Conservation (phyloP, 805 yeast species). For the Hermanozyma aechmeae region DNA sequence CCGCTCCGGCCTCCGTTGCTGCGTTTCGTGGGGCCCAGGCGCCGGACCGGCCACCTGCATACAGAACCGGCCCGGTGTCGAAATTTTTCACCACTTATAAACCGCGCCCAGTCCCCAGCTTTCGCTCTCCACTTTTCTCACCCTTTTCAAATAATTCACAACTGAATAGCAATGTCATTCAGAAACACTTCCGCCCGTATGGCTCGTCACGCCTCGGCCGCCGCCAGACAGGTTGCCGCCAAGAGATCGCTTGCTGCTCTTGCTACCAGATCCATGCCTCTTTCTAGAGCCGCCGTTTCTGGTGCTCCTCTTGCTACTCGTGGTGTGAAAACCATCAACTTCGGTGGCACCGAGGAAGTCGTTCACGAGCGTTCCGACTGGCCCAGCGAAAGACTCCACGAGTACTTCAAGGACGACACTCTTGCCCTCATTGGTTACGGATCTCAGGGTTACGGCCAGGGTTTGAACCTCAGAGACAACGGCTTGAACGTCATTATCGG, state of each 20-base stretch:
- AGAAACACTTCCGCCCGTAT: slow-evolving; percentile 35
- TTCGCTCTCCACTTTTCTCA: slow-evolving; percentile 2
- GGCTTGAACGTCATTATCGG: slow-evolving; percentile 97
- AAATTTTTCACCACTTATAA: slow-evolving; percentile 3
- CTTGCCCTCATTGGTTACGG: slow-evolving; percentile 98
- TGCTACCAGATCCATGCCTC: slow-evolving; percentile 36
- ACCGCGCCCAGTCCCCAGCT: slow-evolving; percentile 1
- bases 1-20: not conserved
- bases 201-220: slow-evolving; percentile 38
- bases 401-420: slow-evolving; percentile 97
- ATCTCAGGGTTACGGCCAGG: slow-evolving; percentile 99
- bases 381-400: slow-evolving; percentile 94
- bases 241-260: slow-evolving; percentile 61
- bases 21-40: not conserved
- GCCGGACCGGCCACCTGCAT: slow-evolving; percentile 3
- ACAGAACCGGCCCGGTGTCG: slow-evolving; percentile 1
- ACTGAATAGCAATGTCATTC: slow-evolving; percentile 25
- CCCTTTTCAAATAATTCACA: not conserved
- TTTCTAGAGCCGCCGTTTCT: slow-evolving; percentile 21
- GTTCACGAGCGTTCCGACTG: slow-evolving; percentile 99
- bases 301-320: slow-evolving; percentile 52
- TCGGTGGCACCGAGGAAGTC: slow-evolving; percentile 89
- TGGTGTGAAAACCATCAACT: slow-evolving; percentile 94
- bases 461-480: slow-evolving; percentile 97
- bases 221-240: slow-evolving; percentile 37